Evolutionary conservation across 2,329 filamentous ascomycete genomes (phyloP).

Genomic region (Cryoendolithus antarcticus): DNA sequence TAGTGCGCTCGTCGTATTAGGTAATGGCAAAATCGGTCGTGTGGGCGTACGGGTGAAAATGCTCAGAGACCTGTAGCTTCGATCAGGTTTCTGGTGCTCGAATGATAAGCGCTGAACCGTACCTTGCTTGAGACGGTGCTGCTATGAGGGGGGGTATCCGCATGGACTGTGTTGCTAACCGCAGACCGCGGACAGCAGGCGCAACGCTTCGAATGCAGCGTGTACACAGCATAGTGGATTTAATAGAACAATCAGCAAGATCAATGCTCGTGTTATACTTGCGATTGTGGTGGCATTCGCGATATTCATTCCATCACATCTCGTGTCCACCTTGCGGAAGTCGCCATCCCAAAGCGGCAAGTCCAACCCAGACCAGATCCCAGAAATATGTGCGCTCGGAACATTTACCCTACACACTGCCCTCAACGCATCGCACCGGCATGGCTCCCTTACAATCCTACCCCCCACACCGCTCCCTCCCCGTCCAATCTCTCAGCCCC

Average conservation of each 20-base stretch:
- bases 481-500: constrained; percentile 20
- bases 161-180: constrained; percentile 3
- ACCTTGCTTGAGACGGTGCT: constrained; percentile 3
- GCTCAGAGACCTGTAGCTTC: constrained; percentile 10
- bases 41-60: constrained; percentile 10
- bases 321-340: not conserved
- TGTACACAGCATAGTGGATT: constrained; percentile 8
- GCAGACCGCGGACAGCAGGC: constrained; percentile 1
- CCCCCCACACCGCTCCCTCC: constrained; percentile 26
- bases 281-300: too few species aligned
- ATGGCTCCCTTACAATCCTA: constrained; percentile 14
- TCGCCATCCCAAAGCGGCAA: constrained; percentile 1
- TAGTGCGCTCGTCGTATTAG: constrained; percentile 2
- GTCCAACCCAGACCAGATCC: not conserved
- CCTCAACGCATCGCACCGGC: not conserved
- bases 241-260: too few species aligned
- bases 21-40: constrained; percentile 8
- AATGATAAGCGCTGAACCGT: not conserved
- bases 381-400: not conserved
- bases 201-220: constrained; percentile 8
- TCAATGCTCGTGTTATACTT: too few species aligned
- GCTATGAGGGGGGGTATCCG: constrained; percentile 2
- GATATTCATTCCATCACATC: too few species aligned
- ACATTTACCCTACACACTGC: not conserved
- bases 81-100: not conserved